Evolutionary conservation across 2,329 filamentous ascomycete genomes (phyloP), one percentile per base, ranked within the genome.

Genomic region (Pseudogymnoascus sp.): DNA sequence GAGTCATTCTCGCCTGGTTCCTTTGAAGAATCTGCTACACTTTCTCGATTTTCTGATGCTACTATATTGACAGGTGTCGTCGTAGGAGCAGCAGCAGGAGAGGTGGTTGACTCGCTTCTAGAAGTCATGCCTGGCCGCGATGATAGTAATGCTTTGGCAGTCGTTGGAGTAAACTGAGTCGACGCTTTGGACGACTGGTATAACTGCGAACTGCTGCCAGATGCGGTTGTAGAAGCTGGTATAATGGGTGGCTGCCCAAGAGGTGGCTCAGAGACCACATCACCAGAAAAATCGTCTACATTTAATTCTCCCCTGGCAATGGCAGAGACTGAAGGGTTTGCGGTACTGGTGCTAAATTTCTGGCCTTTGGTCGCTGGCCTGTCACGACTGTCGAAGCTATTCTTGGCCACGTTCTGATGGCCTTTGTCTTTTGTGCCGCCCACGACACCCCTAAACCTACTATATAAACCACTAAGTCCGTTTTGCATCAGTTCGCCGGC

Each of bases 381-480:
- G 63, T 84, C 74, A 65, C 80, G 69, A 74, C 74, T 68, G 70
- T 79, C 73, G 68, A 73, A 66, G 69, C 82, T 74, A 69, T 78
- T 74, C 59, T 74, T 66, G 63, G 66, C 63, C 19, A 66, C 66
- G 69, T 70, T 62, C 68, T 71, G 52, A 64, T 69, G 21, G 67
- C 69, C 59, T 74, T 78, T 78, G 62, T 85, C 83, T 67, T 83
- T 87, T 45, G 81, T 83, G 12, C 81, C 89, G 14, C 88, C 88
- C n/a, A 95, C 90, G 0, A 87, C 92, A 63, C 90, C 90, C 72
- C 87, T 86, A 69, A 97, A 82, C 38, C 92, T 87, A 74, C 84
- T 94, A 74, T 97, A 97, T 38, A 97, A 78, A 0, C 93, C 92
- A 71, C 90, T 96, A 55, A 97, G 79, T 4, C 93, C 91, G 74